Percentiles rank a stretch among this genome's conserved stretches.
Conservation (phyloP, 2,329 filamentous ascomycete genomes). For the Calonectria pseudoturangicola region DNA sequence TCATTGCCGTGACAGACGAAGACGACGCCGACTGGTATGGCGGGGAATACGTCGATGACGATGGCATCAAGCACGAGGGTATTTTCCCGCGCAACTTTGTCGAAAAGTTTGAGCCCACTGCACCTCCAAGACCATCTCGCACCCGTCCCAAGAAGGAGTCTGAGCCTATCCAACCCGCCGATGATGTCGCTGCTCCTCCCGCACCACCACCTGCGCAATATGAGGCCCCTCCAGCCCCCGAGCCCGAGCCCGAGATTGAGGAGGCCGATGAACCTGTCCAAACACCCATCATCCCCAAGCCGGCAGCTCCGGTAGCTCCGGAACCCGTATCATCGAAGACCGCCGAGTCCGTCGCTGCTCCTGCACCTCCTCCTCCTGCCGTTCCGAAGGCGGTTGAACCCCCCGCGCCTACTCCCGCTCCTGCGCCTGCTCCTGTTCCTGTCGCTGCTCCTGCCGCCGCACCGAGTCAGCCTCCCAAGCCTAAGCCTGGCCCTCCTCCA, state of each 20-base stretch:
- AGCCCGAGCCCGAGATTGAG: constrained; percentile 62
- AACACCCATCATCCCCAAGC: constrained; percentile 59
- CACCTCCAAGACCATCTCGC: constrained; percentile 89
- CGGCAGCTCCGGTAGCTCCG: constrained; percentile 57
- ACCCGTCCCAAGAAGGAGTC: constrained; percentile 79
- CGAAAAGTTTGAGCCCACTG: constrained; percentile 93
- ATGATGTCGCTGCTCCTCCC: constrained; percentile 60
- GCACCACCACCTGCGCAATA: constrained; percentile 57
- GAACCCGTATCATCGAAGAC: constrained; percentile 57
- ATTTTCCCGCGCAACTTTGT: constrained; percentile 98
- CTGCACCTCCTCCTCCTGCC: constrained; percentile 48
- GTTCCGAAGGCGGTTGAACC: constrained; percentile 60
- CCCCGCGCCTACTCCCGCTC: constrained; percentile 49
- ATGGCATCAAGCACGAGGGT: constrained; percentile 85
- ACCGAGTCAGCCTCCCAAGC: constrained; percentile 54
- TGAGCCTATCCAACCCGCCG: constrained; percentile 60
- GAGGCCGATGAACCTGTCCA: constrained; percentile 57
- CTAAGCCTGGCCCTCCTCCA: constrained; percentile 77
- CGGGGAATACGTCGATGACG: constrained; percentile 88
- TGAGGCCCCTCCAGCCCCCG: constrained; percentile 57
- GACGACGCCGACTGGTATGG: constrained; percentile 97
- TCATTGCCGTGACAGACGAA: constrained; percentile 94
- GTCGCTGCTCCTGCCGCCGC: constrained; percentile 58
- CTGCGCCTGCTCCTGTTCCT: constrained; percentile 47
- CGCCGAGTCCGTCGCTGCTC: constrained; percentile 60